These are phyloP conservation scores for Saccharomyces hybrid DNA, from an alignment of 1,139 yeast genomes.

Conservation along the genomic window DNA sequence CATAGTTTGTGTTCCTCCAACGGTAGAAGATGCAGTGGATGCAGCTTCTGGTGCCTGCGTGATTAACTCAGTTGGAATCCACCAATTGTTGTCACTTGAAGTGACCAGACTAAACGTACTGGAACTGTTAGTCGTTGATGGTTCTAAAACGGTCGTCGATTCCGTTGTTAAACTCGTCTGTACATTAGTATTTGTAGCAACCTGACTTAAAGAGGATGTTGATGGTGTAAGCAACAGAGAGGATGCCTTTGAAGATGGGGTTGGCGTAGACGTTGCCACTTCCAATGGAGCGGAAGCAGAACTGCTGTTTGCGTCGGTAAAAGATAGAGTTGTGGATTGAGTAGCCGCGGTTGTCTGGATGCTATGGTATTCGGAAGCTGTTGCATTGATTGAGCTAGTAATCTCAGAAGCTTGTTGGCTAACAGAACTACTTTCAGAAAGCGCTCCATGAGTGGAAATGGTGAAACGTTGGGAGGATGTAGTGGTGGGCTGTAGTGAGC, in stretches of 20 bases:
- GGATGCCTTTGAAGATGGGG: background rate
- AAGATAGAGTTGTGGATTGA: background rate
- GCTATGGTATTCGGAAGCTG: background rate
- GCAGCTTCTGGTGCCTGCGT: slow-evolving; percentile 22
- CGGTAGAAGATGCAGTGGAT: slow-evolving; percentile 22
- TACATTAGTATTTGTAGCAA: background rate
- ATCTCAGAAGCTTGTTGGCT: background rate
- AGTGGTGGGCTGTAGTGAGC: background rate
- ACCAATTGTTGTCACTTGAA: slow-evolving; percentile 25
- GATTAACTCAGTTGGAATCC: slow-evolving; percentile 32
- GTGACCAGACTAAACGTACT: slow-evolving; percentile 10
- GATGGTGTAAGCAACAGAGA: background rate
- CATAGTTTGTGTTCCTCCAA: slow-evolving; percentile 39
- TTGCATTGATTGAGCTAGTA: background rate
- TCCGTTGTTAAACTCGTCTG: background rate
- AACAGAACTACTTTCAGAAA: background rate
- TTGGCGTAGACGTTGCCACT: background rate
- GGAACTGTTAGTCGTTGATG: slow-evolving; percentile 4
- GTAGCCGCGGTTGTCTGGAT: background rate
- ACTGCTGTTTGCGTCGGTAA: background rate
- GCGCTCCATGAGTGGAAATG: background rate
- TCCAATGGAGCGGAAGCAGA: background rate
- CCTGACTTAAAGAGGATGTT: background rate
- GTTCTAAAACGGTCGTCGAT: slow-evolving; percentile 5
- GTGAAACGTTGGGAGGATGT: background rate